Conservation (phyloP, 306 rosid genomes). For the Prunus dulcis region DNA sequence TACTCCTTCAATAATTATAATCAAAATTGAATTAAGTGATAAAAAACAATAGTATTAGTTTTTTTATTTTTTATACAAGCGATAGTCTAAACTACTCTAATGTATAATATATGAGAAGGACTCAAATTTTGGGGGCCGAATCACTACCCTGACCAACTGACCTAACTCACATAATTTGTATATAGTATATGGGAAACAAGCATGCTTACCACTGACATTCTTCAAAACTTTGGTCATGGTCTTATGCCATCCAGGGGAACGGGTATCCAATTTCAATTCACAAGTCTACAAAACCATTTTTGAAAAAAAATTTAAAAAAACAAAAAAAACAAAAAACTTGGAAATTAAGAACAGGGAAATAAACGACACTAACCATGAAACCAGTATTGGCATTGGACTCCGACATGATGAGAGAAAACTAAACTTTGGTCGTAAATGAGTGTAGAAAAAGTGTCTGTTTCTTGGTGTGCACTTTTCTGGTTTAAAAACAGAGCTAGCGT, state of each 20-base stretch:
- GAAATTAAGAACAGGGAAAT: too few species aligned
- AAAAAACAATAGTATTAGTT: neutral
- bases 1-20: neutral
- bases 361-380: neutral
- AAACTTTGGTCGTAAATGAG: neutral
- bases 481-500: neutral
- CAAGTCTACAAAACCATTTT: neutral
- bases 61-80: too few species aligned
- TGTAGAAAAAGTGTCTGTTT: neutral
- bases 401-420: neutral
- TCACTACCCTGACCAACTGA: too few species aligned
- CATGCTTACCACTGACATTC: neutral
- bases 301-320: too few species aligned
- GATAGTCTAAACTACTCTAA: too few species aligned
- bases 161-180: neutral
- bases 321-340: too few species aligned
- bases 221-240: conserved; percentile 11
- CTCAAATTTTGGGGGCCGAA: too few species aligned
- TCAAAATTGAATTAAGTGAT: neutral
- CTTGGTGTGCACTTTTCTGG: neutral
- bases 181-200: neutral
- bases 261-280: conserved; percentile 8
- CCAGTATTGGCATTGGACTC: neutral
- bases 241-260: conserved; percentile 13
- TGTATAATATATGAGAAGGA: too few species aligned